Base-by-base conservation (phyloP, 1,139 yeast genomes). In the Suhomyces atakaporum region DNA sequence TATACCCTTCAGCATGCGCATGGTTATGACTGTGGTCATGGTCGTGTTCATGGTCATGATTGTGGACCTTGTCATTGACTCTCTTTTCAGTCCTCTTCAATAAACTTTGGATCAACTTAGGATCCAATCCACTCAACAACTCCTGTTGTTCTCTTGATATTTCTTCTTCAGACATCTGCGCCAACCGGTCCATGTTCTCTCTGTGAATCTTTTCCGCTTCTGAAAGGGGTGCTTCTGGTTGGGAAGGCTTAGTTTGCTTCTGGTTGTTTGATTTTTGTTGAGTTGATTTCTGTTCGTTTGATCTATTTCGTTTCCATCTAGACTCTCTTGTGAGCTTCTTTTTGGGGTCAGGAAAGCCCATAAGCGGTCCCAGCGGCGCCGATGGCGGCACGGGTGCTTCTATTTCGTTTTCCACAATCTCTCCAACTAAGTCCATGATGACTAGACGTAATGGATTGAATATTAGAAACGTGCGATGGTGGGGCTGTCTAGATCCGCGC, bases 181-280 rank as follows among this genome's bases (percentile, higher is more conserved):
- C 63, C 40, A 92, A 58, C 33, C 72, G 68, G 28, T 79, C 77
- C 45, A 84, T 56, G 57, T 90, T 90, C 52, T 90, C 96, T 39
- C 73, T 58, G 56, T 87, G 92, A 23, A 90, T 86, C 52, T 76
- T 74, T 48, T 83, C 90, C 1, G 82, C 77, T 49, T 87, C 95
- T 0, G 77, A 54, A 9, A 33, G 21, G 18, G 21, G 18, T 21
- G 18, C 16, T 25, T 24, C 16, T 19, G 12, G 13, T 29, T 33
- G n/a, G 25, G 23, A 10, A 29, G 21, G 6, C 11, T 13, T 9
- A 7, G 18, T 19, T 12, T 25, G 21, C 25, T 9, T 10, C 24
- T 10, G 22, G 19, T 22, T 21, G 12, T 15, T n/a, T 35, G 32
- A 9, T 30, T 25, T n/a, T n/a, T n/a, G n/a, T n/a, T n/a, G n/a